Conservation (phyloP, 345 rosid species). For the Dimocarpus longan region DNA sequence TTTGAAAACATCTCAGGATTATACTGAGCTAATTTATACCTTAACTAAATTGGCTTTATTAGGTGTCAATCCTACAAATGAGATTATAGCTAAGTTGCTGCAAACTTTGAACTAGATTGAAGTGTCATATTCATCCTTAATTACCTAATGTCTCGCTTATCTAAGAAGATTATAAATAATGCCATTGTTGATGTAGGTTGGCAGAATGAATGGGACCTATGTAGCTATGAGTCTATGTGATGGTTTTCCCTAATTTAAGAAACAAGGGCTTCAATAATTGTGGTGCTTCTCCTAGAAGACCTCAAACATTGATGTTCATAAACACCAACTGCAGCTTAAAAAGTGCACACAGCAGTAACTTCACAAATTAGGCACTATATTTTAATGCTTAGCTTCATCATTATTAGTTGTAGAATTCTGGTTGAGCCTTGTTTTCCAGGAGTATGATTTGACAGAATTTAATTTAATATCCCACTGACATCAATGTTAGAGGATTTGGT, state of each 20-base stretch:
- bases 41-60: not conserved
- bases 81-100: not conserved
- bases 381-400: too few relatives aligned
- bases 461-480: too few relatives aligned
- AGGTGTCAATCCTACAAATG: not conserved
- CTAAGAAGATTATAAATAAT: not conserved
- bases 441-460: not conserved
- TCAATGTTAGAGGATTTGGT: too few relatives aligned
- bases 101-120: not conserved
- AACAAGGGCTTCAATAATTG: not conserved
- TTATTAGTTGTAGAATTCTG: too few relatives aligned
- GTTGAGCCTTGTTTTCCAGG: not conserved
- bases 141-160: not conserved
- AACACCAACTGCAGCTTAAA: not conserved
- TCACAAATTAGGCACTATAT: too few relatives aligned
- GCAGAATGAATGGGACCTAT: not conserved
- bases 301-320: not conserved
- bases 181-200: not conserved
- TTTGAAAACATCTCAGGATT: conserved; percentile 23
- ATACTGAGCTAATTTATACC: conserved; percentile 12
- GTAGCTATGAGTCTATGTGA: not conserved
- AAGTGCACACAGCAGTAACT: not conserved
- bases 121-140: not conserved
- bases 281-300: not conserved
- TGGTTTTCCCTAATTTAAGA: not conserved